Base-by-base conservation (phyloP, 2,329 filamentous ascomycete genomes). In the Arthrinium puccinioides region DNA sequence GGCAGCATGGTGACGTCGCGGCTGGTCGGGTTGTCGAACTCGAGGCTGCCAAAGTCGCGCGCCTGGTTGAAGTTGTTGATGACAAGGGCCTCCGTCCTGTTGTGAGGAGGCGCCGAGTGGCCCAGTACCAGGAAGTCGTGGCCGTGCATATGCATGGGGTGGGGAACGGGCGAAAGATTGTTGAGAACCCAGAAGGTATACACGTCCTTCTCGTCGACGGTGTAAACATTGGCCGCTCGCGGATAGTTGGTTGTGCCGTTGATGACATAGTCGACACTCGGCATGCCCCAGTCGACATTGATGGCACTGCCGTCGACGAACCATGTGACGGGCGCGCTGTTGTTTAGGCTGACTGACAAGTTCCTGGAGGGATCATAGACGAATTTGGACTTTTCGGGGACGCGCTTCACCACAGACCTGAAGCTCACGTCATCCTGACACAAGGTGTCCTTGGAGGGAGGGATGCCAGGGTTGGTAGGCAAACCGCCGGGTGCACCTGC, bases 1-100 rank as follows among this genome's bases (percentile, higher is more conserved):
- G 64, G 62, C 9, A 72, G 48, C 39, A 64, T 59, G 3, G 62
- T 61, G 1, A 64, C 66, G 45, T 73, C 70, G 15, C 70, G 53
- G 2, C 68, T 55, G 1, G 61, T 57, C 7, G 67, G 67, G 33
- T 69, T 72, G 11, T 49, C 30, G 9, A 49, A 59, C 40, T 57
- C 59, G 10, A 60, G 52, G 21, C 27, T 37, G 20, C 38, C 49
- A 24, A 46, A 56, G 26, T 49, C 44, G 8, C 18, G 16, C 6
- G 29, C 20, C 26, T 44, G 44, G 9, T 32, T 20, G 25, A 45
- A 44, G n/a, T n/a, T n/a, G n/a, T n/a, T n/a, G n/a, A n/a, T n/a
- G n/a, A n/a, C n/a, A n/a, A n/a, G n/a, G n/a, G n/a, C n/a, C 4
- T 14, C 15, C 6, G 42, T 42, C 14, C 23, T 31, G 19, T 27